Evolutionary conservation across 2,329 filamentous ascomycete genomes (phyloP), one percentile per base, ranked within the genome.

Genomic region (Ustilaginoidea virens): DNA sequence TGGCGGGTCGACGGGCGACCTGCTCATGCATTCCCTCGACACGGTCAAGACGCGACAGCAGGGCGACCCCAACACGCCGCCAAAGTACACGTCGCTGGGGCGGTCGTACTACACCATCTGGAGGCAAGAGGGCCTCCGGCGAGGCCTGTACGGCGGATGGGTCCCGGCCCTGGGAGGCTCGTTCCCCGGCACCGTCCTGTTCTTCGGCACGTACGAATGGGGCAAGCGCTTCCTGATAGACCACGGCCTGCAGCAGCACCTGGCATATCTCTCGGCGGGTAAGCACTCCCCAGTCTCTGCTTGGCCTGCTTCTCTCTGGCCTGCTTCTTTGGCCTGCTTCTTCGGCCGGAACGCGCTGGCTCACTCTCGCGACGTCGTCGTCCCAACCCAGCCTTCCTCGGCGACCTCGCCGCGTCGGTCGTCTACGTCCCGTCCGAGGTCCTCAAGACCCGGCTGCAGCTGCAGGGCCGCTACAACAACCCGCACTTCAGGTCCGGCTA

Each of bases 1-100:
- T 30, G 90, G 92, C 47, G 90, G 90, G 30, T 86, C 81, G 11
- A 92, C 80, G 32, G 90, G 92, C 34, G 90, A 98, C 54, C 80
- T 98, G 69, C 63, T 98, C 40, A 98, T 98, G 90, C 90, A 98
- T 60, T 96, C 87, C 25, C 69, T 98, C 47, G 90, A 98, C 54
- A 98, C 90, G 1, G 90, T 98, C 45, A 98, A 98, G 60, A 98
- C 90, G 26, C 73, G 90, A 42, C 92, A 98, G 53, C 90, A 98
- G 56, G 90, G 87, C 46, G 90, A 96, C 47, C 86, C 87, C 25
- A 79, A 90, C 49, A 69, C 93, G 35, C 90, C 90, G 14, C 80
- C 90, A 2, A 92, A 81, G 56, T 98, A 98, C 57, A 78, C 80
- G 8, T 87, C 83, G 11, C 74, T 96, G 53, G 80, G 80, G 22